These are phyloP conservation scores for Diaporthe ilicicola DNA, from an alignment of 2,329 filamentous ascomycete species.

Conservation along the genomic window DNA sequence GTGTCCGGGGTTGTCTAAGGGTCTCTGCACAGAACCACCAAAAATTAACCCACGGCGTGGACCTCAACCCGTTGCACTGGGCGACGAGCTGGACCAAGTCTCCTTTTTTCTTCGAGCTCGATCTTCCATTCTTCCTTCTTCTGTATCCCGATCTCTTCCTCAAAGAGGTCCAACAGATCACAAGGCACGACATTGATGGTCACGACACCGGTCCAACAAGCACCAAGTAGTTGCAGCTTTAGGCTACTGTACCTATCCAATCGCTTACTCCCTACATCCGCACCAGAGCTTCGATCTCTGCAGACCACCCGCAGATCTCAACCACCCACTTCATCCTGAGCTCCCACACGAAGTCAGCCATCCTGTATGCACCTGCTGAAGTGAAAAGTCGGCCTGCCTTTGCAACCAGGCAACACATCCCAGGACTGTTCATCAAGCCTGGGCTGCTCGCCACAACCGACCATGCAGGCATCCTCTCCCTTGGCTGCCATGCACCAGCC, in stretches of 20 bases:
- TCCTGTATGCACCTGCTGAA: slow-evolving; percentile 13
- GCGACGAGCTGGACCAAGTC: slow-evolving; percentile 29
- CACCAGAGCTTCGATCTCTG: slow-evolving; percentile 36
- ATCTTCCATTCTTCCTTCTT: slow-evolving; percentile 12
- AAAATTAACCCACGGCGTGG: slow-evolving; percentile 32
- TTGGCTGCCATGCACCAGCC: slow-evolving; percentile 90
- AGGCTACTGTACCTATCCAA: slow-evolving; percentile 40
- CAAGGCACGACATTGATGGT: slow-evolving; percentile 23
- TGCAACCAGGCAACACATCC: slow-evolving; percentile 14
- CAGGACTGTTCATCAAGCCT: slow-evolving; percentile 10
- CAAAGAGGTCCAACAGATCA: slow-evolving; percentile 15
- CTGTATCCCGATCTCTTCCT: slow-evolving; percentile 2
- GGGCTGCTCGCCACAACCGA: slow-evolving; percentile 36
- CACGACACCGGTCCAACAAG: slow-evolving; percentile 30
- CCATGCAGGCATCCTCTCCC: slow-evolving; percentile 93
- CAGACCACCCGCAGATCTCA: slow-evolving; percentile 38
- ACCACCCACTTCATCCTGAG: slow-evolving; percentile 17
- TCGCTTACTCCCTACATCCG: slow-evolving; percentile 28
- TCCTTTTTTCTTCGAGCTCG: slow-evolving; percentile 31
- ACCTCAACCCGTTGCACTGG: slow-evolving; percentile 33
- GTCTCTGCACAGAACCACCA: slow-evolving; percentile 33
- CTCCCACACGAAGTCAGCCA: slow-evolving; percentile 8
- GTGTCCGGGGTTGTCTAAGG: slow-evolving; percentile 33
- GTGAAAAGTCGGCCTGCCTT: slow-evolving; percentile 18
- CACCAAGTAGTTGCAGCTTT: slow-evolving; percentile 44